Base-by-base conservation (phyloP, 768 basidiomycete genomes). In the Amanita pseudoporphyria region DNA sequence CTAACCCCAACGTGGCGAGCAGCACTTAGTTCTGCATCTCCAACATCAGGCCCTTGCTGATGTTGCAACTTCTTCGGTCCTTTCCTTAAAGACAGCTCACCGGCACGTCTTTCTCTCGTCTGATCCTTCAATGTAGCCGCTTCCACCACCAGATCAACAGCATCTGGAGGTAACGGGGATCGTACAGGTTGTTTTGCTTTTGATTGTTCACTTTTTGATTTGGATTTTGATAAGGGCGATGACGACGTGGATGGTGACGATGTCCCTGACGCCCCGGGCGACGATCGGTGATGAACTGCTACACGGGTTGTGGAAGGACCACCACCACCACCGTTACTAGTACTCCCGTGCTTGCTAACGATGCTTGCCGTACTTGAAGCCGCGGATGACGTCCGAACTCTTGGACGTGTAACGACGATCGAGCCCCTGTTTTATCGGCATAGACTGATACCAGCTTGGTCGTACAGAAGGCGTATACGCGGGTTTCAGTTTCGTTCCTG, bases 91-190 rank as follows among this genome's bases (percentile, higher is more conserved):
- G 63, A 57, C 19, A 83, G 81, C 54, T 84, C 82, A 19, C 82
- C 84, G 51, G 76, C 78, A 47, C 76, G 63, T 33, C 82, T 67
- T 53, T 83, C 81, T 37, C 72, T 68, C 22, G 66, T 63, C 56
- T 71, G 67, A 24, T 76, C 77, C 49, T 74, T 71, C 53, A 78
- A 71, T 26, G 69, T 60, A 6, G 61, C 53, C 57, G 84, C n/a
- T 58, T 87, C 86, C 0, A 94, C 80, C 5, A 97, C 76, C 14
- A 99, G 71, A 59, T 99, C 95, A 1, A 97, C 83, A 1, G 94
- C 93, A 54, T 97, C 87, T 2, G 30, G 31, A 24, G 49, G 40
- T 9, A 50, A 16, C 16, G 47, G 36, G 9, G 47, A 22, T 14
- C 47, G 47, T 18, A 19, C 16, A n/a, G 46, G 19, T 10, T 38